Conservation (phyloP, 768 basidiomycete genomes). For the Tulasnella sp. region DNA sequence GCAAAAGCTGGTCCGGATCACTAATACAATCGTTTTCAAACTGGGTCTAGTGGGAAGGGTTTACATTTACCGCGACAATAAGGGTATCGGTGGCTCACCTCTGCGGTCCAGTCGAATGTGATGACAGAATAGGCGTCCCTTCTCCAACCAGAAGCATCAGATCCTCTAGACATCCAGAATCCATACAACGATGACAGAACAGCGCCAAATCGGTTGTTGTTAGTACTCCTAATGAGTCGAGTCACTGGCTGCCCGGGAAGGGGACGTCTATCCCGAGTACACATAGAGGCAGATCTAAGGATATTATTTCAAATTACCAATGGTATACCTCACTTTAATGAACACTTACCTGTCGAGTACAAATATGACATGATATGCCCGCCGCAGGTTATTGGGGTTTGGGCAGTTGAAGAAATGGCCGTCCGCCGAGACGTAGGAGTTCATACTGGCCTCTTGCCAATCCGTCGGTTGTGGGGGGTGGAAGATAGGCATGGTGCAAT, state of each 20-base stretch:
- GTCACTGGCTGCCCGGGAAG: constrained; percentile 35
- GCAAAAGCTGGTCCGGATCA: constrained; percentile 35
- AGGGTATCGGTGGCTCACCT: background rate
- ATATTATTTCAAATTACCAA: background rate
- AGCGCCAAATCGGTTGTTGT: constrained; percentile 44
- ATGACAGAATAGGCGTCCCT: constrained; percentile 47
- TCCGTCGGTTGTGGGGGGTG: constrained; percentile 29
- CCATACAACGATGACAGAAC: constrained; percentile 43
- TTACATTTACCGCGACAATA: background rate
- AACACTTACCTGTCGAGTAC: constrained; percentile 37
- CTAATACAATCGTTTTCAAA: constrained; percentile 38
- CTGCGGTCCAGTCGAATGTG: constrained; percentile 29
- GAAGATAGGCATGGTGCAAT: constrained; percentile 43
- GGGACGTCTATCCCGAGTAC: constrained; percentile 30
- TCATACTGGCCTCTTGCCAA: constrained; percentile 21
- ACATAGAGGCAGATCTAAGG: constrained; percentile 43
- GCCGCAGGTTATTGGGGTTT: constrained; percentile 43
- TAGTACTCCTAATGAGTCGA: constrained; percentile 27
- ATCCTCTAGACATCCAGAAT: constrained; percentile 45
- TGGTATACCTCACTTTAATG: background rate
- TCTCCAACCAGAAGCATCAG: constrained; percentile 24
- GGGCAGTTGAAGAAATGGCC: constrained; percentile 44
- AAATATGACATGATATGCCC: constrained; percentile 48
- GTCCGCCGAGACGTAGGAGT: constrained; percentile 45
- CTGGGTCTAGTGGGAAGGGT: constrained; percentile 12